Conservation (phyloP, 768 basidiomycete species). For the Leccinum imitatum region DNA sequence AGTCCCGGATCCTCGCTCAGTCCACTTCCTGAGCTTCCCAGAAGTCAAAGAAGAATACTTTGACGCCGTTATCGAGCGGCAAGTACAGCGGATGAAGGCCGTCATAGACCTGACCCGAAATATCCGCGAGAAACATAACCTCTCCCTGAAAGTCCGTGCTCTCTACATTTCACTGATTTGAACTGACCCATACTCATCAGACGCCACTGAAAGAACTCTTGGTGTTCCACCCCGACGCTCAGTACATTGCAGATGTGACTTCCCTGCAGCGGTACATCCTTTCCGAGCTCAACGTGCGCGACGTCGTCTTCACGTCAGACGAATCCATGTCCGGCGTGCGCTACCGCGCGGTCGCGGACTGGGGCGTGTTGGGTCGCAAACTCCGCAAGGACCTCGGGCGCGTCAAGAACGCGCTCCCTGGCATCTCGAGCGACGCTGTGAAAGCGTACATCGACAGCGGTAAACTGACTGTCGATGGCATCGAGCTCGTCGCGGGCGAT, state of each 20-base stretch:
- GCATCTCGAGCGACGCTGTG: constrained; percentile 77
- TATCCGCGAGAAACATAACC: constrained; percentile 80
- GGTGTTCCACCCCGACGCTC: constrained; percentile 61
- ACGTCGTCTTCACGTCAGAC: constrained; percentile 85
- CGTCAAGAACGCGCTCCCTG: constrained; percentile 85
- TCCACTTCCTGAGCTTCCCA: constrained; percentile 96
- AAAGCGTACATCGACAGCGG: constrained; percentile 74
- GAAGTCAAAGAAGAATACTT: constrained; percentile 93
- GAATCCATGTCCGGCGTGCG: constrained; percentile 83
- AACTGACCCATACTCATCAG: constrained; percentile 38
- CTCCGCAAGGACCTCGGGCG: constrained; percentile 87
- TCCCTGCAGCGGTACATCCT: constrained; percentile 85
- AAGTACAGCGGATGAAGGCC: constrained; percentile 91
- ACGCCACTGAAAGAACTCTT: constrained; percentile 34
- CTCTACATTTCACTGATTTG: background rate
- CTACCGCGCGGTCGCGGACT: constrained; percentile 88
- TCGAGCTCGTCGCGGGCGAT: constrained; percentile 88
- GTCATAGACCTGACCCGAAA: constrained; percentile 91
- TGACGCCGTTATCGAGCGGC: constrained; percentile 88
- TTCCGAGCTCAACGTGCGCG: constrained; percentile 94
- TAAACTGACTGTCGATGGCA: constrained; percentile 82
- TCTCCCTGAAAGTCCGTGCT: constrained; percentile 81
- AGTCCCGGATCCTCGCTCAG: constrained; percentile 79
- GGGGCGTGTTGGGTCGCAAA: constrained; percentile 91
- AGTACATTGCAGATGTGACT: constrained; percentile 83